Base-by-base conservation (phyloP, 352 stramenopile species). In the Phytophthora kernoviae region DNA sequence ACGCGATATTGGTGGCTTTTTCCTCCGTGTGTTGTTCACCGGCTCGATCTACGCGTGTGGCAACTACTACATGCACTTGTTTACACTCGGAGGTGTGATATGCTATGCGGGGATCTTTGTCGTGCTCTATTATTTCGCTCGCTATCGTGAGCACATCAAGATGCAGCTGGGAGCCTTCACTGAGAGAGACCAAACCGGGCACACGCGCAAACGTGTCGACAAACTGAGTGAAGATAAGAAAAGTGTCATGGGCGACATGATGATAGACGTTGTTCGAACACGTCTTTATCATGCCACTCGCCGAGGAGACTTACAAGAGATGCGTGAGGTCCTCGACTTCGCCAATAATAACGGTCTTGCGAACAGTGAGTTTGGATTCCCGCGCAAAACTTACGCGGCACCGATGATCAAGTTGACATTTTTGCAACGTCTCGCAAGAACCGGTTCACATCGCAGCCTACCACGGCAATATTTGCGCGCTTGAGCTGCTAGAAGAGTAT, bases 71-170 rank as follows among this genome's bases (percentile, higher is more conserved):
- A 77, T 81, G 21, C 73, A 87, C n/a, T 37, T 79, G 5, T 90
- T 90, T 45, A 58, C 71, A 1, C 37, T 73, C 1, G 72, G 72
- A 9, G 71, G 65, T 11, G 54, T 81, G 2, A 18, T 79, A 0
- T 87, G 76, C 33, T 91, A 81, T 39, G 11, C 56, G 14, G 70
- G 59, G 1, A 53, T 93, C 2, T 84, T 89, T 24, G 49, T 76
- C 8, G 79, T 88, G 54, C 48, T 91, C 22, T 65, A 70, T 42
- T 80, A 78, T 55, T 91, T 93, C 51, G 76, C 81, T 33, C 79
- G 83, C 18, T 89, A 86, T 41, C 83, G 83, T 1, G 83, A 93
- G 34, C 83, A 91, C 55, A 75, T 93, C 43, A 92, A 92, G 65
- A 92, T 92, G 83, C 70, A 87, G 52, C 54, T 92, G 1, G 80